These are phyloP conservation scores for Solanum virginianum DNA, from an alignment of 257 asterid genomes.

Conservation along the genomic window DNA sequence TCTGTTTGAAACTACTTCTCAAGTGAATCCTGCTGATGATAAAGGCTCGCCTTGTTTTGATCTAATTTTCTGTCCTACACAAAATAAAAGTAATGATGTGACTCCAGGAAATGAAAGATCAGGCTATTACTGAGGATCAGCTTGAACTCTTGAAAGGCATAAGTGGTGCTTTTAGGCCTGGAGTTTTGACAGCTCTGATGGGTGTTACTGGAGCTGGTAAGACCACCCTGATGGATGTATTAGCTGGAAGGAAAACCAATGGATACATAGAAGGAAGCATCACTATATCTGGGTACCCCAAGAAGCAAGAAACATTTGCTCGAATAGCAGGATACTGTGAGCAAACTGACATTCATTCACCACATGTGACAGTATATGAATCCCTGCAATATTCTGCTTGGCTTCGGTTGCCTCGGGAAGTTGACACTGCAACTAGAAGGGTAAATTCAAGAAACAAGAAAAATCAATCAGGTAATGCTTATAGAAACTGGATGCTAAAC, in stretches of 20 bases:
- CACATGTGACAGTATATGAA: conserved; percentile 35
- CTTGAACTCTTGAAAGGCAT: conserved; percentile 30
- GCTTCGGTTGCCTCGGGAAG: conserved; percentile 34
- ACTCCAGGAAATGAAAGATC: conserved; percentile 31
- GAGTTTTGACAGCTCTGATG: conserved; percentile 48
- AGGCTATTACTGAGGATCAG: conserved; percentile 25
- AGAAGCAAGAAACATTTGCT: conserved; percentile 43
- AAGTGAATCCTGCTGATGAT: neutral
- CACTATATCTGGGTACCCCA: conserved; percentile 42
- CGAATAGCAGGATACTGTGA: conserved; percentile 45
- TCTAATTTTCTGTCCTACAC: neutral
- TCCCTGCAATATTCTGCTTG: conserved; percentile 42
- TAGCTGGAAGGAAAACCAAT: conserved; percentile 46
- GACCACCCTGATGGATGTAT: conserved; percentile 48
- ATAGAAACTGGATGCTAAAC: neutral
- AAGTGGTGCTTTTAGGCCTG: conserved; percentile 43
- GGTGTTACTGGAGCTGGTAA: conserved; percentile 64
- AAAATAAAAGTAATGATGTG: neutral
- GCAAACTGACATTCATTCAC: conserved; percentile 49
- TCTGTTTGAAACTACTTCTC: neutral
- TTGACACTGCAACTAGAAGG: conserved; percentile 30
- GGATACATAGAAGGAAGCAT: conserved; percentile 43
- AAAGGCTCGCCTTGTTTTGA: neutral
- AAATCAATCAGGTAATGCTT: neutral
- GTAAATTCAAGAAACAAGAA: neutral